Evolutionary conservation across 441 rosid species (phyloP).

Genomic region (Isatis lusitanica): DNA sequence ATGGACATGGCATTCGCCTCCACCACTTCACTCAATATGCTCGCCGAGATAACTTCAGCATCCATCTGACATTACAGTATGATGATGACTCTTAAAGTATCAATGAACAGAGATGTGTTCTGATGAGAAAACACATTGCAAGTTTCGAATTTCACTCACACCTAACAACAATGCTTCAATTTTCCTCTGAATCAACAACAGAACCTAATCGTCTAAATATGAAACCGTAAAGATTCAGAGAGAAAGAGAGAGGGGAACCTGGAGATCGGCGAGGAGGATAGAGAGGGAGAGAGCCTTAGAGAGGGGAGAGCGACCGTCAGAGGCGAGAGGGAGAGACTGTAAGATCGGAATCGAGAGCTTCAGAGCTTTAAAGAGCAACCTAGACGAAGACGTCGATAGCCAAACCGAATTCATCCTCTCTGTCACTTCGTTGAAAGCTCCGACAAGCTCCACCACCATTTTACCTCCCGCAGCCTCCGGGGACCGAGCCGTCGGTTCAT

Average conservation of each 20-base stretch:
- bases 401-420: slow-evolving; percentile 86
- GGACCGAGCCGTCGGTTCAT: slow-evolving; percentile 38
- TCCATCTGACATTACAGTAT: slow-evolving; percentile 68
- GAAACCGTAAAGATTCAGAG: not conserved
- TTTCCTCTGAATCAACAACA: not conserved
- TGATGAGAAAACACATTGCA: slow-evolving; percentile 4
- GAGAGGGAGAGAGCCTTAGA: slow-evolving; percentile 85
- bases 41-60: slow-evolving; percentile 94
- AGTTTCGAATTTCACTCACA: not conserved
- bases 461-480: slow-evolving; percentile 80
- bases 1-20: slow-evolving; percentile 70
- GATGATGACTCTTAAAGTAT: slow-evolving; percentile 1
- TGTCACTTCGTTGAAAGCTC: slow-evolving; percentile 85
- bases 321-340: slow-evolving; percentile 61
- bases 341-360: slow-evolving; percentile 86
- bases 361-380: slow-evolving; percentile 72
- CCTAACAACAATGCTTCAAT: not conserved
- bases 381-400: slow-evolving; percentile 75
- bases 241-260: slow-evolving; percentile 42
- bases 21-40: slow-evolving; percentile 65
- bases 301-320: slow-evolving; percentile 75
- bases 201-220: not conserved
- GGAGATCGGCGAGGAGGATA: slow-evolving; percentile 82
- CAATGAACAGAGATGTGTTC: not conserved
- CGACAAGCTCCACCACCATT: slow-evolving; percentile 98